These are phyloP conservation scores for Cutaneotrichosporon sp. DNA, from an alignment of 1,284 basidiomycete genomes.

Conservation along the genomic window DNA sequence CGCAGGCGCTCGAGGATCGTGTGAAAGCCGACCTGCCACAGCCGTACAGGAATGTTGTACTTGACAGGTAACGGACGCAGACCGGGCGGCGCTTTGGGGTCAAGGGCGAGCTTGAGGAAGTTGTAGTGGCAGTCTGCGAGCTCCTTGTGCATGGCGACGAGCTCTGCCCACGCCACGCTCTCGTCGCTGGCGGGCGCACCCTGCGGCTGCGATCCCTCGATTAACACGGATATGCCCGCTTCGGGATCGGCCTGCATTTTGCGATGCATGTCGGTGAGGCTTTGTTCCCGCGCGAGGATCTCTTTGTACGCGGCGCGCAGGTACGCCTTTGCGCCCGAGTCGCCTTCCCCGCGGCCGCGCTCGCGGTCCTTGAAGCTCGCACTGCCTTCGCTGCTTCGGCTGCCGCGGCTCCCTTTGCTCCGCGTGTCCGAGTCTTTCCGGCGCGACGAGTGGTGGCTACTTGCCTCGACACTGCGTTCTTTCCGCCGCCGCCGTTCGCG, in stretches of 20 bases:
- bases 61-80: constrained; percentile 82
- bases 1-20: constrained; percentile 83
- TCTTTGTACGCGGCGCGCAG: constrained; percentile 46
- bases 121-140: constrained; percentile 84
- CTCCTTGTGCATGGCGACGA: constrained; percentile 46
- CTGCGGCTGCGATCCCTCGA: constrained; percentile 23
- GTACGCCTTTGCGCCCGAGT: constrained; percentile 47
- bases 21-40: constrained; percentile 90
- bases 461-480: constrained; percentile 44
- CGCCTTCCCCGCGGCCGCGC: constrained; percentile 42
- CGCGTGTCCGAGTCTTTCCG: constrained; percentile 35
- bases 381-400: constrained; percentile 48
- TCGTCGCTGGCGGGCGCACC: constrained; percentile 20
- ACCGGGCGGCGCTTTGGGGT: constrained; percentile 79
- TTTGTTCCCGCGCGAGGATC: constrained; percentile 44
- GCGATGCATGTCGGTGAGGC: constrained; percentile 47
- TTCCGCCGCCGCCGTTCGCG: constrained; percentile 42
- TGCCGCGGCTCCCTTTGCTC: constrained; percentile 41
- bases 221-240: constrained; percentile 29
- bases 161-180: constrained; percentile 42
- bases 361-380: constrained; percentile 48
- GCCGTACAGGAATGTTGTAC: constrained; percentile 87
- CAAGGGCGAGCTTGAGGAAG: constrained; percentile 76
- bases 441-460: constrained; percentile 21
- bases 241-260: constrained; percentile 45